Conservation (phyloP, 2,329 filamentous ascomycete genomes). For the Neospermospora avenae region DNA sequence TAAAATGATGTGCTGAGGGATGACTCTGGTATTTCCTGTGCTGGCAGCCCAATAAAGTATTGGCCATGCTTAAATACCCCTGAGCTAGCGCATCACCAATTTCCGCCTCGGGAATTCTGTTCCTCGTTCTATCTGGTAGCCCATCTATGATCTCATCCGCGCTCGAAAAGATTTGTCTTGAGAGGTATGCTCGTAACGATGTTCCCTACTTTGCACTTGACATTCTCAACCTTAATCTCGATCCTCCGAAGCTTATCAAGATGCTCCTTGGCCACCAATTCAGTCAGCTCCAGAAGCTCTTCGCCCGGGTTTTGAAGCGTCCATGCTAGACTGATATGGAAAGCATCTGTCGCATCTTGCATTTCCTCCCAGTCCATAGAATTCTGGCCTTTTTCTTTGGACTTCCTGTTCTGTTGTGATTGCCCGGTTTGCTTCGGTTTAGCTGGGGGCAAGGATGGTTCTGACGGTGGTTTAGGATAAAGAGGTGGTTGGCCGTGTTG, state of each 20-base stretch:
- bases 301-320: constrained; percentile 54
- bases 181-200: constrained; percentile 52
- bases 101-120: too few relatives aligned
- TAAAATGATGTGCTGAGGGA: too few relatives aligned
- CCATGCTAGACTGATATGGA: constrained; percentile 93
- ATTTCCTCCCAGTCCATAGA: constrained; percentile 27
- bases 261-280: constrained; percentile 17
- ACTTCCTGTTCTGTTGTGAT: not conserved
- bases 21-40: not conserved
- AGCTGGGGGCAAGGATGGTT: not conserved
- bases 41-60: too few relatives aligned
- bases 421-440: constrained; percentile 5
- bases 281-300: constrained; percentile 41
- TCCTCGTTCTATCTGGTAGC: too few relatives aligned
- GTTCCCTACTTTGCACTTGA: constrained; percentile 78
- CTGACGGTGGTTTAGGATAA: constrained; percentile 48
- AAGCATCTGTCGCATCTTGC: constrained; percentile 52
- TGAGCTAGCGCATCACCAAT: too few relatives aligned
- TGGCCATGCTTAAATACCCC: too few relatives aligned
- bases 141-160: not conserved
- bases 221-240: constrained; percentile 51
- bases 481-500: constrained; percentile 65
- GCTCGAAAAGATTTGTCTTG: constrained; percentile 14
- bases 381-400: not conserved
- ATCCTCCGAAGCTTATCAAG: constrained; percentile 37